These are phyloP conservation scores for Crithidia fasciculata DNA, from an alignment of 208 protist species.

Conservation along the genomic window DNA sequence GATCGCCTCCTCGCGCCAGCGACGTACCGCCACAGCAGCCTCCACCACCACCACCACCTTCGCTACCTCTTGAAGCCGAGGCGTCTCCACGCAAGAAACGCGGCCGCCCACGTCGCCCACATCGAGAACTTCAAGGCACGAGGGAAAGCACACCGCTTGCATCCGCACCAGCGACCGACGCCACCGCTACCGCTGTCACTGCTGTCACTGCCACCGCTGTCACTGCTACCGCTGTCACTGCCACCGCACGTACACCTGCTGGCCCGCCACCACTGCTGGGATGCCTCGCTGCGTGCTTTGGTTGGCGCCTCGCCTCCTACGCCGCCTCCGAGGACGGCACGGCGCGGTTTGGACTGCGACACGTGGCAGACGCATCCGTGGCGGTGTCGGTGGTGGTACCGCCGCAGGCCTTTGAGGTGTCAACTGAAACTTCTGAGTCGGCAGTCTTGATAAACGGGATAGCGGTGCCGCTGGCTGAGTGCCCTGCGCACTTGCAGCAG, in stretches of 20 bases:
- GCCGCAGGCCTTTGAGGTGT: not conserved
- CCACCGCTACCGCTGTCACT: too few relatives aligned
- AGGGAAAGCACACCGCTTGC: too few relatives aligned
- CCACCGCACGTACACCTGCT: not conserved
- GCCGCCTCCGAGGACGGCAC: not conserved
- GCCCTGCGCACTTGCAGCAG: not conserved
- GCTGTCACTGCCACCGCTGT: too few relatives aligned
- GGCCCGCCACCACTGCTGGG: constrained; percentile 11
- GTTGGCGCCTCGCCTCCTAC: constrained; percentile 21
- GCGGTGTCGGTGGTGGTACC: not conserved
- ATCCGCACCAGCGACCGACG: too few relatives aligned
- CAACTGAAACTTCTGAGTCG: not conserved
- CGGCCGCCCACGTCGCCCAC: not conserved
- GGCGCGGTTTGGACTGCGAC: constrained; percentile 20
- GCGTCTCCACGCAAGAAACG: not conserved
- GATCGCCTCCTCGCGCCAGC: too few relatives aligned
- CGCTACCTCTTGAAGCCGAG: too few relatives aligned
- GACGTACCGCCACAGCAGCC: too few relatives aligned
- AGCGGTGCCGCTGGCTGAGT: not conserved
- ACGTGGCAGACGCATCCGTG: not conserved
- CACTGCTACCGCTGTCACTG: too few relatives aligned
- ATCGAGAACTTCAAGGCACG: too few relatives aligned
- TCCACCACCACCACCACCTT: too few relatives aligned
- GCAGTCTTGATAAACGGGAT: not conserved
- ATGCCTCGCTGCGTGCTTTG: constrained; percentile 29